Percentiles rank a stretch among this genome's conserved stretches.
Evolutionary conservation across 1,284 basidiomycete genomes (phyloP).

Genomic region (Kwoniella shivajii): DNA sequence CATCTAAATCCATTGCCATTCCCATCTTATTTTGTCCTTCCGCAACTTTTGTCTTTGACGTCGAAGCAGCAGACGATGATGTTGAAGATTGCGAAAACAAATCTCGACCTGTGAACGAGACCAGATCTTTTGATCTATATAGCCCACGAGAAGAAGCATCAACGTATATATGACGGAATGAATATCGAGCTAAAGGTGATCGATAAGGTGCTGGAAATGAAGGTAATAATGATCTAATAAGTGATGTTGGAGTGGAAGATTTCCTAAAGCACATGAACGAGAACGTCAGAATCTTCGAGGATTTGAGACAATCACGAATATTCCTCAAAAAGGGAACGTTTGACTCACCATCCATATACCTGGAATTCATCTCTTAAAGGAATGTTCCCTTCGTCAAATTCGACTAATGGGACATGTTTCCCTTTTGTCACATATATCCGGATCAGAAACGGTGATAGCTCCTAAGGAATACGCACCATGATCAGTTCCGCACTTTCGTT

Average conservation of each 20-base stretch:
- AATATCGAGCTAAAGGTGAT: conserved; percentile 41
- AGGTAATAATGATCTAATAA: conserved; percentile 44
- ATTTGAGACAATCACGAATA: neutral
- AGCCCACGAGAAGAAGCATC: conserved; percentile 45
- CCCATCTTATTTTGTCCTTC: conserved; percentile 25
- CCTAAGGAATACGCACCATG: neutral
- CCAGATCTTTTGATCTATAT: conserved; percentile 42
- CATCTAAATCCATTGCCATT: neutral
- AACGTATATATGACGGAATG: conserved; percentile 49
- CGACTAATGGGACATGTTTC: conserved; percentile 41
- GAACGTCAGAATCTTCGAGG: neutral
- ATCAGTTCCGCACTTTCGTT: neutral
- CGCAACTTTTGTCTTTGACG: conserved; percentile 5
- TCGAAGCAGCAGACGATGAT: neutral
- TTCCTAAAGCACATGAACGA: conserved; percentile 29
- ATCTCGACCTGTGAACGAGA: conserved; percentile 42
- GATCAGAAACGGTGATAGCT: conserved; percentile 43
- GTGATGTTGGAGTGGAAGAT: conserved; percentile 40
- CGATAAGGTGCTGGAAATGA: conserved; percentile 46
- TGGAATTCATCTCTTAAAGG: conserved; percentile 44
- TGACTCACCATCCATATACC: conserved; percentile 46
- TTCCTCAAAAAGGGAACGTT: too few relatives aligned
- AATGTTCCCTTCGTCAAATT: conserved; percentile 46
- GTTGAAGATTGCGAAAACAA: conserved; percentile 13
- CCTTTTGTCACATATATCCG: conserved; percentile 48